phyloP scores from a whole-genome alignment of 345 rosid species.

The Pistacia atlantica region DNA sequence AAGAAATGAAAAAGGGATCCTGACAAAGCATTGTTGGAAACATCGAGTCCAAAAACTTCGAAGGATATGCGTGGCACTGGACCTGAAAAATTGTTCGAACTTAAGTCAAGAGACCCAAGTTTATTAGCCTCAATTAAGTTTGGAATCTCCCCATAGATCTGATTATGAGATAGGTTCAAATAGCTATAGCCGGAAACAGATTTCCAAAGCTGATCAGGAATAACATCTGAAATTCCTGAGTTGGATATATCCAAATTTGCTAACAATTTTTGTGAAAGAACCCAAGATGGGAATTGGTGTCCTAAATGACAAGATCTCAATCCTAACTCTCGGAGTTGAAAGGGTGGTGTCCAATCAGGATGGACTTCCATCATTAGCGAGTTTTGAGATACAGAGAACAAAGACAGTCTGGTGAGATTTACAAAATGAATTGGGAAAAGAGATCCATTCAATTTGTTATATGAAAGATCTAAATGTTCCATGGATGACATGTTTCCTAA shows the following conservation, averaged over 20 bases:
- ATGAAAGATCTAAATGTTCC: not conserved
- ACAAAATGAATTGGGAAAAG: not conserved
- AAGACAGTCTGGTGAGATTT: conserved; percentile 1
- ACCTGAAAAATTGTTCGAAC: conserved; percentile 24
- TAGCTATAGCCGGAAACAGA: not conserved
- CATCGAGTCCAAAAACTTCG: not conserved
- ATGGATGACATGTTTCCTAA: too few species aligned
- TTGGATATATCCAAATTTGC: conserved; percentile 24
- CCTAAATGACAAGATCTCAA: conserved; percentile 32
- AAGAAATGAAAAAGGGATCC: conserved; percentile 25
- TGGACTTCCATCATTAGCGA: not conserved
- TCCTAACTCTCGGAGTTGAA: not conserved
- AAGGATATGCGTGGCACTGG: conserved; percentile 16
- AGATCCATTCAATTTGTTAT: not conserved
- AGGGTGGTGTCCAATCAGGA: conserved; percentile 26
- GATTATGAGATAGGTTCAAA: conserved; percentile 28
- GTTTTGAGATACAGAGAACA: fast-evolving
- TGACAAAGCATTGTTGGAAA: conserved; percentile 29
- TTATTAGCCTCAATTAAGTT: not conserved
- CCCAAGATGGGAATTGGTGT: conserved; percentile 28
- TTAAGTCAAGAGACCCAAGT: conserved; percentile 8
- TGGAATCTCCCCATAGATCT: conserved; percentile 17
- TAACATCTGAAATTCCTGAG: conserved; percentile 12
- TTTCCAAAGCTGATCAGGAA: conserved; percentile 34
- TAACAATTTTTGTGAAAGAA: conserved; percentile 16